phyloP scores from a whole-genome alignment of 352 stramenopile species.

The Globisporangium sylvaticum region DNA sequence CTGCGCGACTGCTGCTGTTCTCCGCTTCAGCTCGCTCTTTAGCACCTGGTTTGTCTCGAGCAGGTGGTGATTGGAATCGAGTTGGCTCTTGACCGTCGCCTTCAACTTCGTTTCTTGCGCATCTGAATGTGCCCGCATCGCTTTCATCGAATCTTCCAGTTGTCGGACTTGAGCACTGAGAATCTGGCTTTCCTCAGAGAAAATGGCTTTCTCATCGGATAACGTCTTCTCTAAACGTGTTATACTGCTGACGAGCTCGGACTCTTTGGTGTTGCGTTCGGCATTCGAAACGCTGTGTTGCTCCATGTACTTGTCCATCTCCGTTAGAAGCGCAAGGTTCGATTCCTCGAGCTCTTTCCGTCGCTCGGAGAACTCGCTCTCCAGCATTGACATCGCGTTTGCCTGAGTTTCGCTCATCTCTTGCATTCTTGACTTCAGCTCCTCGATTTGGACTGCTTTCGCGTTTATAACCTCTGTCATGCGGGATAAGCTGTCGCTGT shows the following conservation, averaged over 20 bases:
- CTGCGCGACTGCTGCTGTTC: slow-evolving; percentile 13
- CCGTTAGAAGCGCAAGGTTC: not conserved
- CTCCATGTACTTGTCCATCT: slow-evolving; percentile 15
- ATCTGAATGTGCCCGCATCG: slow-evolving; percentile 21
- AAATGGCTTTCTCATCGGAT: not conserved
- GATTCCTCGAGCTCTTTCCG: not conserved
- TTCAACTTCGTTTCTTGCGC: slow-evolving; percentile 33
- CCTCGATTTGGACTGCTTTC: slow-evolving; percentile 33
- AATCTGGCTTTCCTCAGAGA: not conserved
- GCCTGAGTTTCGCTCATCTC: not conserved
- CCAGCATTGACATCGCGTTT: not conserved
- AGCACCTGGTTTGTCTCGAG: slow-evolving; percentile 33
- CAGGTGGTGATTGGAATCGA: slow-evolving; percentile 40
- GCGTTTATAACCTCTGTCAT: slow-evolving; percentile 39
- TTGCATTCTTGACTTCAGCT: slow-evolving; percentile 23
- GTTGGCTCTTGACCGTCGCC: slow-evolving; percentile 31
- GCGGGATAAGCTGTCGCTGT: slow-evolving; percentile 21
- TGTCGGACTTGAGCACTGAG: slow-evolving; percentile 11
- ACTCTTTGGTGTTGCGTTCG: slow-evolving; percentile 24
- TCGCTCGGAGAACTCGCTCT: not conserved
- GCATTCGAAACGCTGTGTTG: slow-evolving; percentile 33
- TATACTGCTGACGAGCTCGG: slow-evolving; percentile 4
- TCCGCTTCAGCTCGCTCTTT: slow-evolving; percentile 33
- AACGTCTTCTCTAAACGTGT: not conserved
- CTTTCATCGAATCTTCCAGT: slow-evolving; percentile 13